Conservation (phyloP, 331 rosid genomes). For the Spiraea crenata region DNA sequence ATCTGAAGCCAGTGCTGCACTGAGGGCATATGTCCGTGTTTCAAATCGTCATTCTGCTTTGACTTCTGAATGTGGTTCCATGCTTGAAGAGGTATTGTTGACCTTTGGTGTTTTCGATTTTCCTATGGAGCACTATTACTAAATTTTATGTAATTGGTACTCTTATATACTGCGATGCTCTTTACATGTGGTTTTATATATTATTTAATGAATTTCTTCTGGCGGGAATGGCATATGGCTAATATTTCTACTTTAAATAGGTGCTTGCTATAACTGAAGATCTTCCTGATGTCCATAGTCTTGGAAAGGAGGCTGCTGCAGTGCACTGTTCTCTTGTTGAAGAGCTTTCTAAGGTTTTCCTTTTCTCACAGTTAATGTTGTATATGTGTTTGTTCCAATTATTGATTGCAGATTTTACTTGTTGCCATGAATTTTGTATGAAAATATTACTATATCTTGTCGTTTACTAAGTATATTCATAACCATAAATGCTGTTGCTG, state of each 20-base stretch:
- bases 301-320: conserved; percentile 90
- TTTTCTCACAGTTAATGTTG: conserved; percentile 18
- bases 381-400: too few relatives aligned
- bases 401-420: background rate
- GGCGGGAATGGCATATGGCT: background rate
- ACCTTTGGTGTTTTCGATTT: background rate
- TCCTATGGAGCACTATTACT: background rate
- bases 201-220: background rate
- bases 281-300: conserved; percentile 80
- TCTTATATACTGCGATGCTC: background rate
- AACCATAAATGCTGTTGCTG: conserved; percentile 32
- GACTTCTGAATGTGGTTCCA: conserved; percentile 97
- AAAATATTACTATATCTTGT: background rate
- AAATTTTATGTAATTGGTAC: conserved; percentile 6
- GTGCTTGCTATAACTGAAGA: conserved; percentile 94
- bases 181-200: background rate
- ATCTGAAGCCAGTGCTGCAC: conserved; percentile 72
- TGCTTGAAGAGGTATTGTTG: conserved; percentile 89
- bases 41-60: conserved; percentile 83
- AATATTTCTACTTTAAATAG: conserved; percentile 36
- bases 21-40: conserved; percentile 62
- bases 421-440: background rate
- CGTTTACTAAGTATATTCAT: conserved; percentile 13
- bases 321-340: conserved; percentile 77
- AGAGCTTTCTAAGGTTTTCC: conserved; percentile 74